Base-by-base conservation (phyloP, 2,329 filamentous ascomycete species). In the Cryphonectria naterciae region DNA sequence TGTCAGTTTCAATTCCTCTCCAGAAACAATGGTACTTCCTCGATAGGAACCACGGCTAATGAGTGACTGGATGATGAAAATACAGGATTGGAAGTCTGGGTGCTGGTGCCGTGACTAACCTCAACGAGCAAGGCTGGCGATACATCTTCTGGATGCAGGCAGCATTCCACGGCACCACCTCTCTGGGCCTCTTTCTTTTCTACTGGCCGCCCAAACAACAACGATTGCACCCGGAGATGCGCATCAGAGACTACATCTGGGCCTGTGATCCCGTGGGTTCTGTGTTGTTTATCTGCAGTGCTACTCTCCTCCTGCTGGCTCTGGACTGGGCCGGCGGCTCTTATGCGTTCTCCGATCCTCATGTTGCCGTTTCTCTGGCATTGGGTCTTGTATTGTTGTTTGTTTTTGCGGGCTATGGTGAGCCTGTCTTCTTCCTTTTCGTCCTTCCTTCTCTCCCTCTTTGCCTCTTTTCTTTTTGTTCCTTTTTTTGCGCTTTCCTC, bases 121-220 rank as follows among this genome's bases (percentile, higher is more conserved):
- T 81, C 17, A 79, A 80, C 67, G 73, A 80, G 0, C 79, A 77
- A 0, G 86, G 86, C 28, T 89, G 86, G 86, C 80, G 87, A 1
- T 82, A 84, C 74, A 88, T 89, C 73, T 89, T 87, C 75, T 89
- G 86, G 86, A 86, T 88, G 19, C 86, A 88, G 77, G 86, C 86
- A 1, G 85, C 80, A 8, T 84, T 88, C 71, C 86, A 88, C 72
- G 80, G 81, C 11, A 77, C 82, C 19, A 86, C 85, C 0, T 80
- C 82, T 1, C 49, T 86, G 0, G 85, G 86, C 4, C 76, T 88
- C 43, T 75, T 87, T 46, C 73, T 82, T 37, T 83, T 85, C 76
- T 84, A 87, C 79, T 81, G 81, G 80, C 83, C 83, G 37, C 80
- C 81, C 4, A 82, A 82, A 73, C 77, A 75, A 61, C 77, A 75